A percentile compares a stretch with the other conserved stretches of the same genome.
Evolutionary conservation across 164 flowering plant species (phyloP).

Genomic region (Vitis cinerea): DNA sequence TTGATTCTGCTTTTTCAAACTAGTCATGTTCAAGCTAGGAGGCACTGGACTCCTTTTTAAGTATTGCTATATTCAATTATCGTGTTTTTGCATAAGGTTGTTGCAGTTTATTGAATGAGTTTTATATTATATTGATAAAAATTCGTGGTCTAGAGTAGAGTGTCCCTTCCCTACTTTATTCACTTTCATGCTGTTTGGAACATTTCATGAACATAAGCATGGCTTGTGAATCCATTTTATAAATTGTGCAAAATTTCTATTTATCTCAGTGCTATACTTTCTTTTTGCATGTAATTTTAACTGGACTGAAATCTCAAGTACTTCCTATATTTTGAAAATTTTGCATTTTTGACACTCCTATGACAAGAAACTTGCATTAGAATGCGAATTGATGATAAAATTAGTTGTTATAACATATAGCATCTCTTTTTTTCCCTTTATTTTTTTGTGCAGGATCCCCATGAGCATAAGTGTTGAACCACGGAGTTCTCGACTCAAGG

Average conservation of each 20-base stretch:
- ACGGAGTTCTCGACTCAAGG: conserved; percentile 86
- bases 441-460: conserved; percentile 44
- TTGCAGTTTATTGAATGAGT: background rate
- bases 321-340: background rate
- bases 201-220: too few relatives aligned
- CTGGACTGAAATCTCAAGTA: too few relatives aligned
- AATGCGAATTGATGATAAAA: background rate
- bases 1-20: background rate
- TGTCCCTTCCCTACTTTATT: too few relatives aligned
- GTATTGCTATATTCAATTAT: background rate
- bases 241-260: too few relatives aligned
- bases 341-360: background rate
- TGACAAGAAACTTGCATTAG: background rate
- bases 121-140: background rate
- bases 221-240: too few relatives aligned
- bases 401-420: background rate
- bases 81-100: background rate
- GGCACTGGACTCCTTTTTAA: background rate
- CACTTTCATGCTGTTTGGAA: background rate
- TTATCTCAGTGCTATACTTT: too few relatives aligned
- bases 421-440: background rate
- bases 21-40: background rate
- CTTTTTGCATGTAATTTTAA: too few relatives aligned
- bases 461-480: conserved; percentile 49
- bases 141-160: too few relatives aligned